Evolutionary conservation across 768 basidiomycete species (phyloP).

Genomic region (Paxillus ammoniavirescens): DNA sequence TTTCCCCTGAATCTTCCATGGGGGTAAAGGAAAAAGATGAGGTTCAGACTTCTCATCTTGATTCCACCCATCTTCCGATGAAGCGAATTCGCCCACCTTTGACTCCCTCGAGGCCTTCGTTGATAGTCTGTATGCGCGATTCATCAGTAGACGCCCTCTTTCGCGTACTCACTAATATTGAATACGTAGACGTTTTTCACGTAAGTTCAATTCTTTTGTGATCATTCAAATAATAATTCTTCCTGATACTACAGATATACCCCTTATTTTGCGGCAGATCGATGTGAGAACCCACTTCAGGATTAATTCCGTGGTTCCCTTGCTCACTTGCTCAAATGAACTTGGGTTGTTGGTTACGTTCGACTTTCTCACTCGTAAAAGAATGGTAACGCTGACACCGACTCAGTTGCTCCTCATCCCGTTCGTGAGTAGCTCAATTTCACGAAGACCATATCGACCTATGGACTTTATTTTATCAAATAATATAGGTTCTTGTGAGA

Average conservation of each 20-base stretch:
- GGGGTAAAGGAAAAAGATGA: conserved; percentile 9
- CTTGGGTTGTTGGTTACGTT: conserved; percentile 32
- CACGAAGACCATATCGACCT: not conserved
- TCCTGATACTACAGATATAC: conserved; percentile 56
- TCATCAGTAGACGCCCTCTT: conserved; percentile 29
- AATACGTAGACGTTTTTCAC: conserved; percentile 80
- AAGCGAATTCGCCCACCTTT: conserved; percentile 16
- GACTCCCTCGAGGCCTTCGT: conserved; percentile 20
- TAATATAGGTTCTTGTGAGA: conserved; percentile 70
- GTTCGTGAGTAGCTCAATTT: conserved; percentile 46
- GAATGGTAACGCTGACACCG: conserved; percentile 33
- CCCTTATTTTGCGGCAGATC: conserved; percentile 76
- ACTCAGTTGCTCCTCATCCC: conserved; percentile 73
- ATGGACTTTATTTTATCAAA: not conserved
- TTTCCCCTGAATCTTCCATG: conserved; percentile 3
- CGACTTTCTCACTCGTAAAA: too few species aligned
- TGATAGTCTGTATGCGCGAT: conserved; percentile 16
- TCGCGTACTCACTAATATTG: conserved; percentile 25
- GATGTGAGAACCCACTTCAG: conserved; percentile 50
- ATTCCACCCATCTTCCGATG: not conserved
- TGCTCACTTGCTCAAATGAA: conserved; percentile 52
- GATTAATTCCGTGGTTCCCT: not conserved
- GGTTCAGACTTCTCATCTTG: not conserved
- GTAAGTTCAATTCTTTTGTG: conserved; percentile 41
- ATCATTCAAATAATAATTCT: not conserved